Base-by-base conservation (phyloP, 176 grass and related monocot genomes). In the Echinochloa phyllopogon region DNA sequence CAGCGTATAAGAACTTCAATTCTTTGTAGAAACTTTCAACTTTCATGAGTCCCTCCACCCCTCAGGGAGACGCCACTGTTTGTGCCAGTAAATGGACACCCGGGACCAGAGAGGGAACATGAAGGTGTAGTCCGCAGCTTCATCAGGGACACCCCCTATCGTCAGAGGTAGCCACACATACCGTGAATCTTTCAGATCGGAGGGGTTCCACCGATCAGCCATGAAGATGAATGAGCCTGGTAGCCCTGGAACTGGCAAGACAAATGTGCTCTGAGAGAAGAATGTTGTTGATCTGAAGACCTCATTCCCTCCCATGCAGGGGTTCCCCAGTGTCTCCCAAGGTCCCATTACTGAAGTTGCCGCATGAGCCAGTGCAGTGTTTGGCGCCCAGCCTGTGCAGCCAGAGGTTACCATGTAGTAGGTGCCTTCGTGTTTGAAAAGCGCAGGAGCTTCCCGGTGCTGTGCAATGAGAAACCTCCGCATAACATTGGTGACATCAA, bases 391-490 rank as follows among this genome's bases (percentile, higher is more conserved):
- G 41, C 97, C 67, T 8, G 91, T 94, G 70, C 97, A 99, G 10
- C 94, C 97, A 51, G 97, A 99, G 12, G 97, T 96, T 74, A 99
- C 71, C 94, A 99, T 99, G 76, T 99, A 99, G 92, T 99, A 99
- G 65, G 87, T 91, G 62, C 91, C 90, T 36, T 94, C 82, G 6
- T 94, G 86, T 74, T 94, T 99, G 86, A 99, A 99, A 14, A 99
- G 53, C 0, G 91, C 77, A 0, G 97, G 97, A 23, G 97, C 97
- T 86, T 99, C 97, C 60, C 97, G 89, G 61, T 92, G 94, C 57
- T 88, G 90, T 43, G 78, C 85, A 7, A 99, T 84, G 50, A 99
- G 85, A 82, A 96, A 68, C 74, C 86, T 92, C 78, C 72, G 71
- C 85, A 94, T 87, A 14, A 75, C 58, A 55, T 62, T 74, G 0